Evolutionary conservation across 768 basidiomycete genomes (phyloP).

Genomic region (Vararia minispora): DNA sequence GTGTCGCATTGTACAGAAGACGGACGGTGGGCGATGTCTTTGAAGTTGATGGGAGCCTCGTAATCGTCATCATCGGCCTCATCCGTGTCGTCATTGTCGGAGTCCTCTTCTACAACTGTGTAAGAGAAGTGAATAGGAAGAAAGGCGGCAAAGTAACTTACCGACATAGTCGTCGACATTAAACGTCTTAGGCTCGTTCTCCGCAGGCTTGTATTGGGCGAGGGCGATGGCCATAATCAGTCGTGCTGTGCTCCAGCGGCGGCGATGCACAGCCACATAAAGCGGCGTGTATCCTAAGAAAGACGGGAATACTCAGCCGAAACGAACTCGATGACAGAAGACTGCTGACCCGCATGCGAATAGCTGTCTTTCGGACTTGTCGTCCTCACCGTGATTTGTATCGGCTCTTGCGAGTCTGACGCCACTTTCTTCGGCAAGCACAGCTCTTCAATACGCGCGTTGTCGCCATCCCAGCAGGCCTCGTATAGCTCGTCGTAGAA

Average conservation of each 20-base stretch:
- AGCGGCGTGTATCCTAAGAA: constrained; percentile 38
- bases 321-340: too few relatives aligned
- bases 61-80: constrained; percentile 29
- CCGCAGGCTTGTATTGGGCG: constrained; percentile 38
- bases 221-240: constrained; percentile 45
- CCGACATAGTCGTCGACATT: constrained; percentile 29
- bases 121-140: background rate
- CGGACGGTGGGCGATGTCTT: constrained; percentile 40
- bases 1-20: constrained; percentile 31
- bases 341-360: too few relatives aligned
- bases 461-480: constrained; percentile 42
- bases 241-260: constrained; percentile 47
- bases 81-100: constrained; percentile 18
- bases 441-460: constrained; percentile 36
- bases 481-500: constrained; percentile 46
- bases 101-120: constrained; percentile 7
- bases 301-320: too few relatives aligned
- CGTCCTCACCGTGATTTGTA: too few relatives aligned
- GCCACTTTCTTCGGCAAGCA: constrained; percentile 38
- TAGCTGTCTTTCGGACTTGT: too few relatives aligned
- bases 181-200: constrained; percentile 20
- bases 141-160: constrained; percentile 10
- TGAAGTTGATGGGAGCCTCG: constrained; percentile 32
- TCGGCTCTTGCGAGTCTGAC: constrained; percentile 18
- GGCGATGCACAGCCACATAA: constrained; percentile 34